Evolutionary conservation across 2,329 filamentous ascomycete species (phyloP).

Genomic region (Botryotinia convoluta): DNA sequence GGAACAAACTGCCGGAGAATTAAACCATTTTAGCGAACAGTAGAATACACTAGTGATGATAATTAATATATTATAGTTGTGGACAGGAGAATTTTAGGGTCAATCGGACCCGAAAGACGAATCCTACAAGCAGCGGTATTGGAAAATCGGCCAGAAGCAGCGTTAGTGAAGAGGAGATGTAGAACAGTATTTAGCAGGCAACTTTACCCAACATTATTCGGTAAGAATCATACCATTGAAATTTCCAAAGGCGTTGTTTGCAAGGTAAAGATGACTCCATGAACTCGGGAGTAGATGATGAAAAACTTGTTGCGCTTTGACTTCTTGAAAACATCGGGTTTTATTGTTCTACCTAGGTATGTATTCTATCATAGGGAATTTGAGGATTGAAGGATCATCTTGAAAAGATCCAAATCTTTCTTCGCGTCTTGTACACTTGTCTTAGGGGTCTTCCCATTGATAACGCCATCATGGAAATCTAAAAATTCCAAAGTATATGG

Average conservation of each 20-base stretch:
- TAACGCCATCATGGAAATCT: slow-evolving; percentile 37
- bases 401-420: slow-evolving; percentile 27
- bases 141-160: not conserved
- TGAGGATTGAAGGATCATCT: slow-evolving; percentile 26
- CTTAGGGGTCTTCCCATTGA: slow-evolving; percentile 35
- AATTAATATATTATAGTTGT: not conserved
- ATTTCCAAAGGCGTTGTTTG: not conserved
- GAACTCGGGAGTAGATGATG: not conserved
- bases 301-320: not conserved
- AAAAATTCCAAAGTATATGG: slow-evolving; percentile 42
- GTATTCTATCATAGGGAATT: slow-evolving; percentile 1
- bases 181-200: not conserved
- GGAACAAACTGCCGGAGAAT: not conserved
- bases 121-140: not conserved
- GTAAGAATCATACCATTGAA: not conserved
- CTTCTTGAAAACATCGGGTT: not conserved
- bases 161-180: not conserved
- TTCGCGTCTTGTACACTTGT: slow-evolving; percentile 36
- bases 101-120: not conserved
- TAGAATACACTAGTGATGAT: not conserved
- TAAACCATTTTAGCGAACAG: not conserved
- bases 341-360: not conserved
- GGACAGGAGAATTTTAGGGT: not conserved
- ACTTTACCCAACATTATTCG: not conserved
- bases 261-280: too few relatives aligned